Evolutionary conservation across 495 filamentous ascomycete genomes (phyloP).

Genomic region (Immersiella caudata): DNA sequence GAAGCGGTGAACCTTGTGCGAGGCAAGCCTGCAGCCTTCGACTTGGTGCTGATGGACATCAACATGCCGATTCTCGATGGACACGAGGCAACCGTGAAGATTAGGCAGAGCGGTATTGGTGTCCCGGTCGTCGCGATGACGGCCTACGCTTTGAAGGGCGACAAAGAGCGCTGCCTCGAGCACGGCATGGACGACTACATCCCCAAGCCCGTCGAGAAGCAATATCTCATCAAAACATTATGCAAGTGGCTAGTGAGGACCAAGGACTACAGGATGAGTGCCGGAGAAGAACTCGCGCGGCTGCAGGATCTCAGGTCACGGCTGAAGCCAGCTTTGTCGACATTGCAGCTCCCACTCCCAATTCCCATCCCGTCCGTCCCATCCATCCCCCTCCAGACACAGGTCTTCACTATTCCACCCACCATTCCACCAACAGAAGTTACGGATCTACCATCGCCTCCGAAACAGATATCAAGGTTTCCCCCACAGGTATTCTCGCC

Average conservation of each 20-base stretch:
- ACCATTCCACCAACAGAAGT: not conserved
- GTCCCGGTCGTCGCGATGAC: conserved; percentile 68
- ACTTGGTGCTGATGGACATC: conserved; percentile 59
- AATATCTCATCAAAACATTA: conserved; percentile 41
- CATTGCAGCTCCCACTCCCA: not conserved
- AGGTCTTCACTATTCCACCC: not conserved
- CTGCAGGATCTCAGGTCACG: not conserved
- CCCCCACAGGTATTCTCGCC: too few species aligned
- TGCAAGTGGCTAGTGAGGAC: conserved; percentile 48
- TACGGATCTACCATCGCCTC: too few species aligned
- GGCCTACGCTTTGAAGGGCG: conserved; percentile 64
- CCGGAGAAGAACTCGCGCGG: not conserved
- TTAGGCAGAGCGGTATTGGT: conserved; percentile 41
- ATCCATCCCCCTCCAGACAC: not conserved
- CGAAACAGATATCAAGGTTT: too few species aligned
- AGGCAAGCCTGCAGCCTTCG: conserved; percentile 54
- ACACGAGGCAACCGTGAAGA: conserved; percentile 42
- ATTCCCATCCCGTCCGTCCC: not conserved
- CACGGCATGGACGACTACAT: conserved; percentile 67
- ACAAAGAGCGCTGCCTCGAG: conserved; percentile 59
- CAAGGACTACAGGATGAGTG: conserved; percentile 17
- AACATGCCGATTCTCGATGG: conserved; percentile 57
- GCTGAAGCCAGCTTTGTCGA: not conserved
- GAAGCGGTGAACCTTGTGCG: conserved; percentile 59
- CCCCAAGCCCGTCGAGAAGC: conserved; percentile 60